A percentile compares a stretch with the other conserved stretches of the same genome.
phyloP scores from a whole-genome alignment of 306 rosid genomes.

The Crotalaria pallida region DNA sequence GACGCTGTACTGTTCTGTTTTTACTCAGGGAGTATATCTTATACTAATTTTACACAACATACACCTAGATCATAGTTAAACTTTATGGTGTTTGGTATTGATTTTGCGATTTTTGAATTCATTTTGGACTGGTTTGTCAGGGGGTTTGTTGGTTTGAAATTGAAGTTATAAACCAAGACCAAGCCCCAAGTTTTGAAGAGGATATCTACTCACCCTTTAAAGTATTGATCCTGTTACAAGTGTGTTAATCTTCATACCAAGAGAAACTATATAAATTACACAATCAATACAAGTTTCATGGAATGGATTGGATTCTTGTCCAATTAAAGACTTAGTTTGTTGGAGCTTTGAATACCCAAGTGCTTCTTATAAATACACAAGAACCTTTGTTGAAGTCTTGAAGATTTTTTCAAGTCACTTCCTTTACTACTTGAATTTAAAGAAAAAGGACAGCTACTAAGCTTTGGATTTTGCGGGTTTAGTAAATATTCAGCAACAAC shows the following conservation, averaged over 20 bases:
- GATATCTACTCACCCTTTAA: too few species aligned
- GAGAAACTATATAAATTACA: slow-evolving; percentile 66
- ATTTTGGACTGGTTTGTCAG: slow-evolving; percentile 96
- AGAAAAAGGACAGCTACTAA: slow-evolving; percentile 63
- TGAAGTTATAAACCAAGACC: slow-evolving; percentile 92
- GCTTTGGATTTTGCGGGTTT: slow-evolving; percentile 60
- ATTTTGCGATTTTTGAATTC: slow-evolving; percentile 39
- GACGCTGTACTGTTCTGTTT: too few species aligned
- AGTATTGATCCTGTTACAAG: slow-evolving; percentile 58
- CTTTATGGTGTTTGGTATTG: slow-evolving; percentile 21
- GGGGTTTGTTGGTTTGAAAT: slow-evolving; percentile 99
- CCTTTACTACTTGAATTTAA: slow-evolving; percentile 77
- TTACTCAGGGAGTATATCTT: too few species aligned
- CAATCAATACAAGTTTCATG: slow-evolving; percentile 70
- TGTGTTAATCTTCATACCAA: slow-evolving; percentile 64
- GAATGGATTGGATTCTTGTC: slow-evolving; percentile 65
- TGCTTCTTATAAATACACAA: slow-evolving; percentile 51
- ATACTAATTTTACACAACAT: too few species aligned
- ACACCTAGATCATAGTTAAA: too few species aligned
- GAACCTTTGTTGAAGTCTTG: slow-evolving; percentile 33
- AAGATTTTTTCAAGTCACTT: slow-evolving; percentile 80
- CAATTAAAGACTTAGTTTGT: slow-evolving; percentile 66
- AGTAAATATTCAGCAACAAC: slow-evolving; percentile 53
- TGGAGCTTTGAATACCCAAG: slow-evolving; percentile 70
- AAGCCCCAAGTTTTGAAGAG: slow-evolving; percentile 85